Percentiles rank a stretch among this genome's conserved stretches.
These are phyloP conservation scores for Clavispora phyllophila DNA, from an alignment of 805 yeast genomes.

Conservation along the genomic window DNA sequence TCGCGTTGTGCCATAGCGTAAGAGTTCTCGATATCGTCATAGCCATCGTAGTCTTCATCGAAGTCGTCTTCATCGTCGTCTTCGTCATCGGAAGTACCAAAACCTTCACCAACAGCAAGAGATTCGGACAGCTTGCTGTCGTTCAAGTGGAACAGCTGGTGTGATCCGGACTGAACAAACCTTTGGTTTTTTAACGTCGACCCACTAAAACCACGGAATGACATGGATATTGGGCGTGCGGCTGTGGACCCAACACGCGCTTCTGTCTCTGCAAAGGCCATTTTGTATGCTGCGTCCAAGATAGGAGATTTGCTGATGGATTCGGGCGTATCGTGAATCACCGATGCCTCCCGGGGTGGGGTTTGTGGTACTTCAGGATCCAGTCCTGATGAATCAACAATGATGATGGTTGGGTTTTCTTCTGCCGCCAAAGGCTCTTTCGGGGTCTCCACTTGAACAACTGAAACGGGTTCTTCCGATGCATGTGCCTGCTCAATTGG, in stretches of 20 bases:
- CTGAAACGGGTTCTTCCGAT: background rate
- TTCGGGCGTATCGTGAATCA: background rate
- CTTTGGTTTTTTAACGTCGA: conserved; percentile 38
- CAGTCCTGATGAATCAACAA: background rate
- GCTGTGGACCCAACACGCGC: conserved; percentile 1
- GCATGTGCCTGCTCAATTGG: too few relatives aligned
- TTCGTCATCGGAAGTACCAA: conserved; percentile 26
- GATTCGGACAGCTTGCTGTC: conserved; percentile 23
- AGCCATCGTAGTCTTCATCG: conserved; percentile 11
- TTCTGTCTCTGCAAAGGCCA: conserved; percentile 7
- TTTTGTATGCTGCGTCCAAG: conserved; percentile 9
- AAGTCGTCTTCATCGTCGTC: conserved; percentile 11
- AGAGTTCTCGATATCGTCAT: background rate
- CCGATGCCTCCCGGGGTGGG: background rate
- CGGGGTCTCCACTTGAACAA: background rate
- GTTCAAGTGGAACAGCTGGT: conserved; percentile 36
- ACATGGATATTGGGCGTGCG: conserved; percentile 42
- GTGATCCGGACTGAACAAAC: conserved; percentile 26
- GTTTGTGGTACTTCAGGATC: background rate
- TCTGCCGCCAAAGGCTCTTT: background rate
- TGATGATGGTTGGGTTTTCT: background rate
- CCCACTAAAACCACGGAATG: conserved; percentile 59
- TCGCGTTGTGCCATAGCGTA: too few relatives aligned
- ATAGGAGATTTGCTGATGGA: background rate
- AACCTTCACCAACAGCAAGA: conserved; percentile 36